Evolutionary conservation across 176 grass and related monocot species (phyloP), one percentile per base, ranked within the genome.

Genomic region (Thinopyrum elongatum): DNA sequence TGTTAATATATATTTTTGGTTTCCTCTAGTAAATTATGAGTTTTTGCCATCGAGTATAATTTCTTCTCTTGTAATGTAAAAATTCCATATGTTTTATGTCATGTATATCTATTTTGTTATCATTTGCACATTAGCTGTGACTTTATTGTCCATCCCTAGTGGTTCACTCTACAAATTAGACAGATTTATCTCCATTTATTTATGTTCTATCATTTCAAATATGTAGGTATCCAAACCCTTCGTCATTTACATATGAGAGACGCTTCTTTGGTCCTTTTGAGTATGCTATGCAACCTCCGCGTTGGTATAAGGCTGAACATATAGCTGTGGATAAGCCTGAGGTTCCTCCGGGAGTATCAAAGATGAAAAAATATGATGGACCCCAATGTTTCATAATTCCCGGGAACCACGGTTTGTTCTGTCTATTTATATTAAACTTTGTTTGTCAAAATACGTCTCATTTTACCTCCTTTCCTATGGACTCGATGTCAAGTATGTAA

Each of bases 361-460:
- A 92, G 46, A 81, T 98, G 73, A 92, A 80, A 34, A 82, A 90
- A 70, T 98, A 98, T 87, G 86, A 70, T 80, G 95, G 95, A 41
- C 95, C 95, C 66, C 93, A 98, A 57, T 95, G 95, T 86, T 98
- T 98, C 69, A 88, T 98, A 85, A 98, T 98, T 92, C 95, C 95
- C 22, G 95, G 95, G 80, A 95, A 98, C 57, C 95, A 98, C 74
- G 95, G 95, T 95, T 60, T 76, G 91, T 85, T 30, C 22, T 78
- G 67, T 81, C 15, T 65, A 49, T 17, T 5, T 26, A 10, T 74
- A 44, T 31, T 86, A 92, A 33, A 58, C 34, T 78, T 78, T 44
- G 13, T 72, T 75, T 55, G 85, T 58, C 51, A 59, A 86, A 89
- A 63, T 92, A 35, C 21, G 4, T 85, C 10, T 66, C 65, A 82